A percentile compares a stretch with the other conserved stretches of the same genome.
Conservation (phyloP, 2,329 filamentous ascomycete species). For the Teratosphaeria epicoccoides region DNA sequence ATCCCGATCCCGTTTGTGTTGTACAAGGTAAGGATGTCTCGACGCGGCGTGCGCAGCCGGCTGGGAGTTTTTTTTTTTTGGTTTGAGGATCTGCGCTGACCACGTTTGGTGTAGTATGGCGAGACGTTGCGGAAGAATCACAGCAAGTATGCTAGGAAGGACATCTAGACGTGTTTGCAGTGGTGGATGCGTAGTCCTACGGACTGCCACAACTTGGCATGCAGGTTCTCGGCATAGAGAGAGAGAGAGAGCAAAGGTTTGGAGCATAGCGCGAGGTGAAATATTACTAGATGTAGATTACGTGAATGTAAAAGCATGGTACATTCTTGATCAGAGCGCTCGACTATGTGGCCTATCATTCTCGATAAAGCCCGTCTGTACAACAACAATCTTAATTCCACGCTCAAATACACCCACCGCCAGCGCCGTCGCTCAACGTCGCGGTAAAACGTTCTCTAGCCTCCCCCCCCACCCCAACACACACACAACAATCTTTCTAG, state of each 20-base stretch:
- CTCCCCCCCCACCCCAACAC: not conserved
- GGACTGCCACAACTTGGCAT: not conserved
- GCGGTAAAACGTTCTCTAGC: not conserved
- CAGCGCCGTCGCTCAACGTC: not conserved
- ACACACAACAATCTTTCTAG: constrained; percentile 16
- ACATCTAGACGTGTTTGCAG: constrained; percentile 9
- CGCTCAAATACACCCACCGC: not conserved
- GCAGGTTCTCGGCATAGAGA: too few species aligned
- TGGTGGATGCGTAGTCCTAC: not conserved
- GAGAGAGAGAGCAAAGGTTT: too few species aligned
- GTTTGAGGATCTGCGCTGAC: too few species aligned
- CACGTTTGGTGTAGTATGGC: constrained; percentile 24
- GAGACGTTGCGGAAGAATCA: constrained; percentile 30
- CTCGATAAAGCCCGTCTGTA: not conserved
- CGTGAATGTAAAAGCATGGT: not conserved
- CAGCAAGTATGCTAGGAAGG: constrained; percentile 32
- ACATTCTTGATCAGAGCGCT: not conserved
- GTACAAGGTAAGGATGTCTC: constrained; percentile 29
- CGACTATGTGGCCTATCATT: too few species aligned
- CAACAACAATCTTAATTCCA: not conserved
- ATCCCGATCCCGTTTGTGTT: constrained; percentile 38
- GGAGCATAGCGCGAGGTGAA: not conserved
- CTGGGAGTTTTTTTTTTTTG: too few species aligned
- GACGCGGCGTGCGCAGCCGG: too few species aligned
- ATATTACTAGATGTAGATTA: not conserved